Percentiles rank a stretch among this genome's conserved stretches.
These are phyloP conservation scores for Colletotrichum tamarilloi DNA, from an alignment of 2,329 filamentous ascomycete species.

Conservation along the genomic window DNA sequence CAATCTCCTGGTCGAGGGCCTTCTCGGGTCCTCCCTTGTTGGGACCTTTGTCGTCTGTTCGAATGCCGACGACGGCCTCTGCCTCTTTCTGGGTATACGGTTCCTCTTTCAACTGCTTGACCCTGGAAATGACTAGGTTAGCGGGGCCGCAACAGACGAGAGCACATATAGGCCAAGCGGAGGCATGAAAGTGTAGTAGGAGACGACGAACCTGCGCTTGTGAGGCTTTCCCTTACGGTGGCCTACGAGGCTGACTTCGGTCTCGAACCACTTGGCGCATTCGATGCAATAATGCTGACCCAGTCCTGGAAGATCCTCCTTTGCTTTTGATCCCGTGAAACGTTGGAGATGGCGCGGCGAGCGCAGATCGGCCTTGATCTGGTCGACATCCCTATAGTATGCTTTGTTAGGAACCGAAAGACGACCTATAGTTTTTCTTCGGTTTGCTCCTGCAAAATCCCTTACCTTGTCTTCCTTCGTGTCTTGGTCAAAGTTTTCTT, in stretches of 20 bases:
- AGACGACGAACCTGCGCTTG: slow-evolving; percentile 77
- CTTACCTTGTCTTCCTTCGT: slow-evolving; percentile 74
- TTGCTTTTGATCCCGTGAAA: slow-evolving; percentile 81
- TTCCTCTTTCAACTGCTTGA: slow-evolving; percentile 85
- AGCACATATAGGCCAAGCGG: neutral
- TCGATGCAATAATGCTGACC: slow-evolving; percentile 90
- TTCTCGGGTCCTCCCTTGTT: slow-evolving; percentile 40
- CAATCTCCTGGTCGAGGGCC: slow-evolving; percentile 50
- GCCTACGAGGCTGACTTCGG: slow-evolving; percentile 76
- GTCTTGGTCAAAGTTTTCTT: slow-evolving; percentile 80
- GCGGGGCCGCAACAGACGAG: neutral
- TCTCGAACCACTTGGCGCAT: slow-evolving; percentile 97
- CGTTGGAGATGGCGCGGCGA: slow-evolving; percentile 83
- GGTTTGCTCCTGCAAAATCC: slow-evolving; percentile 30
- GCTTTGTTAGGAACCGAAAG: slow-evolving; percentile 3
- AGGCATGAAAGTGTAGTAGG: neutral
- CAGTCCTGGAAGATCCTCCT: slow-evolving; percentile 88
- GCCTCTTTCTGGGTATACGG: slow-evolving; percentile 89
- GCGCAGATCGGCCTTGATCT: slow-evolving; percentile 85
- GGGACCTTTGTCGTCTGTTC: slow-evolving; percentile 71
- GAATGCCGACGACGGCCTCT: slow-evolving; percentile 80
- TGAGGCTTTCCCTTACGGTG: slow-evolving; percentile 93
- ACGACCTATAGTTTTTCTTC: neutral
- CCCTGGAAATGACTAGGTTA: slow-evolving; percentile 57
- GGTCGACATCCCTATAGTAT: slow-evolving; percentile 84